Evolutionary conservation across 257 asterid species (phyloP).

Genomic region (Oldenlandia corymbosa): DNA sequence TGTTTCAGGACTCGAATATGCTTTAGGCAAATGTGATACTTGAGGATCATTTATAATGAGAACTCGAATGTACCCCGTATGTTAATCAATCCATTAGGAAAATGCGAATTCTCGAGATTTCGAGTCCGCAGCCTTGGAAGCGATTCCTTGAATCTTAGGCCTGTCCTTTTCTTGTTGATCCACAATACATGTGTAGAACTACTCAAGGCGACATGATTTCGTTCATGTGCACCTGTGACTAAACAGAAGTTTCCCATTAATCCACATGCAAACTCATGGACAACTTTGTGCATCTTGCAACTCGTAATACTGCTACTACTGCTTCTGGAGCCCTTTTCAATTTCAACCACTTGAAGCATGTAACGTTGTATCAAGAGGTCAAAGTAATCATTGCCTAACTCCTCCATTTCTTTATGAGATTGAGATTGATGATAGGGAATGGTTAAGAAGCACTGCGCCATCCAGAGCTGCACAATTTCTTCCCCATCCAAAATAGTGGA

Average conservation of each 20-base stretch:
- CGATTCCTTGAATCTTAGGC: neutral
- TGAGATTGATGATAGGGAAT: neutral
- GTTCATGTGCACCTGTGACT: neutral
- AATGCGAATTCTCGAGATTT: neutral
- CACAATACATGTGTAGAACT: neutral
- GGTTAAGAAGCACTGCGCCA: constrained; percentile 15
- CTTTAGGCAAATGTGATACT: neutral
- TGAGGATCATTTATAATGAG: constrained; percentile 3
- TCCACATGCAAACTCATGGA: constrained; percentile 26
- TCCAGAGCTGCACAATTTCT: constrained; percentile 25
- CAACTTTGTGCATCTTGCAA: constrained; percentile 32
- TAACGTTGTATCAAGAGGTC: constrained; percentile 15
- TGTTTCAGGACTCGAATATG: constrained; percentile 10
- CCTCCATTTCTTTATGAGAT: constrained; percentile 23
- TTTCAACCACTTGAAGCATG: constrained; percentile 20
- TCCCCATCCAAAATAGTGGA: constrained; percentile 17
- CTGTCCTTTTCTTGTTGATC: neutral
- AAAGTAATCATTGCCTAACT: constrained; percentile 2
- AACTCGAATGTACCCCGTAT: constrained; percentile 1
- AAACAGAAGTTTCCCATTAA: constrained; percentile 3
- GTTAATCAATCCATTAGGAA: neutral
- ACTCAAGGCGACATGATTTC: neutral
- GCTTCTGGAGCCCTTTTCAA: neutral
- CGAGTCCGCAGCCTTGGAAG: constrained; percentile 3
- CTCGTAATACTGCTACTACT: neutral